Evolutionary conservation across 257 asterid genomes (phyloP), one percentile per base, ranked within the genome.

Genomic region (Solanum sejunctum): DNA sequence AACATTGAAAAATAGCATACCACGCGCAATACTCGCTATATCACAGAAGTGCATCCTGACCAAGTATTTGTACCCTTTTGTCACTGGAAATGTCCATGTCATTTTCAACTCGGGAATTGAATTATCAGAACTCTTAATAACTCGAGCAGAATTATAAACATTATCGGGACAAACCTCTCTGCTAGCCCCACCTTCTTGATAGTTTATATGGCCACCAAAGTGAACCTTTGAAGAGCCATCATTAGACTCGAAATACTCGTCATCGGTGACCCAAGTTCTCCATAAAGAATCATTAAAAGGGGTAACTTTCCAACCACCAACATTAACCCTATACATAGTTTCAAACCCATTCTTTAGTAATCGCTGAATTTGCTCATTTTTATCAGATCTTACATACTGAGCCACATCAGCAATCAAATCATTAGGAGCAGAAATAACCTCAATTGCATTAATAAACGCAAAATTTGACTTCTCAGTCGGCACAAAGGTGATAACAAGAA

Each of bases 91-190:
- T 43, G 80, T 86, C 98, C 98, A 94, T 0, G 96, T 90, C 61
- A 96, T 83, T n/a, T 92, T 96, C 56, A 55, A 36, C 13, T 72
- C 56, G 1, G 97, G 93, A 71, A 93, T 81, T 6, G 85, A 86
- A 88, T 80, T 71, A 58, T 66, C 86, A 12, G 61, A 85, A 89
- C 97, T 95, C 87, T 72, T 93, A 69, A 94, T 89, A 82, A 96
- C 90, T 85, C 99, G 87, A 0, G 97, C 99, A 8, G 97, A 86
- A 39, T 89, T 93, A 88, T 97, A 95, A 32, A 97, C 93, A 86
- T 94, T 93, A 90, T 97, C 99, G 0, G 98, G 99, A 72, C 97
- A 94, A 20, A 97, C 96, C 84, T 95, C 98, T 51, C 98, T 94
- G 66, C 92, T 95, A 3, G 95, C 97, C 75, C 99, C 98, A 21